phyloP scores from a whole-genome alignment of 177 flowering plant species.

The Vitis hybrid region DNA sequence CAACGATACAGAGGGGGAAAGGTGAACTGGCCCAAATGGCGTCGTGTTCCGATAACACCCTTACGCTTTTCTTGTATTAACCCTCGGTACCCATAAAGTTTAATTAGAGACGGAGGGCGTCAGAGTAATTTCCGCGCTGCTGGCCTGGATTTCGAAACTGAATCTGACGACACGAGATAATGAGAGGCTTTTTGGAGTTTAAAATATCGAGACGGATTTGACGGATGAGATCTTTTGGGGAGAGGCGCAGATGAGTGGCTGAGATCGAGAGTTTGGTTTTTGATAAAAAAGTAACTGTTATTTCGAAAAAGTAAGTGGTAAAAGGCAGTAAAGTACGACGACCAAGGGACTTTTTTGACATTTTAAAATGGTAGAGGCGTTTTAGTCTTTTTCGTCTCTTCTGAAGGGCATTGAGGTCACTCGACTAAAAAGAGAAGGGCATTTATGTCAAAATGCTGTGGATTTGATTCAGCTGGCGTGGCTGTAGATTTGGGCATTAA shows the following conservation, averaged over 20 bases:
- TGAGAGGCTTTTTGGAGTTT: constrained; percentile 25
- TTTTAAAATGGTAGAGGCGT: no score
- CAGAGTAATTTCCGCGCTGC: constrained; percentile 18
- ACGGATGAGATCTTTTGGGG: constrained; percentile 35
- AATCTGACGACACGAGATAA: constrained; percentile 49
- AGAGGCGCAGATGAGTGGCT: constrained; percentile 23
- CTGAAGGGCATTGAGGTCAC: no score
- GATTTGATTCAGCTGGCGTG: no score
- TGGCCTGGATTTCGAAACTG: constrained; percentile 53
- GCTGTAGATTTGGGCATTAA: no score
- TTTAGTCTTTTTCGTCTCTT: no score
- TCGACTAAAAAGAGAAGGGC: no score
- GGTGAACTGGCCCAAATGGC: constrained; percentile 20
- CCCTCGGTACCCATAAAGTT: no score
- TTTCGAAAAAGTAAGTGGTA: background rate
- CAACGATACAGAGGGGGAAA: constrained; percentile 25
- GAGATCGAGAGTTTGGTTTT: constrained; percentile 15
- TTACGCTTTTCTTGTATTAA: background rate
- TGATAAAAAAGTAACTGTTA: background rate
- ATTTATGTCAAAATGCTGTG: no score
- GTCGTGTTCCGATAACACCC: constrained; percentile 14
- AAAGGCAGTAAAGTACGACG: no score
- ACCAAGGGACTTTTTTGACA: no score
- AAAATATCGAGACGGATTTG: constrained; percentile 31
- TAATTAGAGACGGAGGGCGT: constrained; percentile 10